A percentile compares a stretch with the other conserved stretches of the same genome.
Conservation (phyloP, 805 yeast species). For the Metschnikowia borealis region DNA sequence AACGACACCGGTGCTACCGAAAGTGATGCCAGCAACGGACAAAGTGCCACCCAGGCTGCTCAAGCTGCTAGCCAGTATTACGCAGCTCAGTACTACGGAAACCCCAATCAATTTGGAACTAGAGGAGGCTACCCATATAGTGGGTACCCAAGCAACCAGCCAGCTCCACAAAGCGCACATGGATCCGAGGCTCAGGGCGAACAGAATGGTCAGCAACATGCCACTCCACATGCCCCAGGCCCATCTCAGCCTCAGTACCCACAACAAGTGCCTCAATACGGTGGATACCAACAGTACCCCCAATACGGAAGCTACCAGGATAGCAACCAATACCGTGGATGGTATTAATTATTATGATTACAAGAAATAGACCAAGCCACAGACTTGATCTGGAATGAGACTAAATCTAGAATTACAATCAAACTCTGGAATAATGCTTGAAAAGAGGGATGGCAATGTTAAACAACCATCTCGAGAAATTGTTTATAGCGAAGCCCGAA, state of each 20-base stretch:
- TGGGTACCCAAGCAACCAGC: conserved; percentile 19
- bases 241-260: conserved; percentile 23
- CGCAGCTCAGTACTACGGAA: conserved; percentile 18
- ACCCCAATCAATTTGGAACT: conserved; percentile 20
- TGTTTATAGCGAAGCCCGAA: conserved; percentile 2
- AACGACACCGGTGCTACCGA: conserved; percentile 12
- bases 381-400: conserved; percentile 1
- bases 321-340: conserved; percentile 40
- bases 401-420: background rate
- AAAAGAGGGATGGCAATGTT: background rate
- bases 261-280: conserved; percentile 42
- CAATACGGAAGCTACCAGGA: conserved; percentile 45
- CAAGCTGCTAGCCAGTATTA: conserved; percentile 18
- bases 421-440: background rate
- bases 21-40: conserved; percentile 12
- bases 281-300: conserved; percentile 46
- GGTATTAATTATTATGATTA: conserved; percentile 26
- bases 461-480: background rate
- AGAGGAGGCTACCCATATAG: conserved; percentile 22
- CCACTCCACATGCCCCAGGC: conserved; percentile 19
- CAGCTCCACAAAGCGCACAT: conserved; percentile 16
- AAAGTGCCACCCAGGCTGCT: conserved; percentile 11
- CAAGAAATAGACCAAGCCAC: background rate
- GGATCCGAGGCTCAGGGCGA: conserved; percentile 17
- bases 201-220: conserved; percentile 24